A percentile compares a stretch with the other conserved stretches of the same genome.
Evolutionary conservation across 148 eudicot species (phyloP).

Genomic region (Chenopodium berlandieri): DNA sequence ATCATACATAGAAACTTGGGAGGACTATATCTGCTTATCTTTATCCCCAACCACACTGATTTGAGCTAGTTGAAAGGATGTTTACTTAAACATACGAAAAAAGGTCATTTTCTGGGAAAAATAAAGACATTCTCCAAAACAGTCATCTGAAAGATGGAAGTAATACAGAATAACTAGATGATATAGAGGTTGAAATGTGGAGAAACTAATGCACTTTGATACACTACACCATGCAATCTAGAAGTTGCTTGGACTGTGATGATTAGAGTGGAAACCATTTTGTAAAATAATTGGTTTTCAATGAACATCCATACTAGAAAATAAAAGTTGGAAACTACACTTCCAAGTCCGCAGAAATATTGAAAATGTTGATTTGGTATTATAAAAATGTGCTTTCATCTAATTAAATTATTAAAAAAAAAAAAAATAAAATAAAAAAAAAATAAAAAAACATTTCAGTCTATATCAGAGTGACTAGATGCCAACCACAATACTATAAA

Average conservation of each 20-base stretch:
- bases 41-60: neutral
- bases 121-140: neutral
- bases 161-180: neutral
- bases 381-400: neutral
- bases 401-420: neutral
- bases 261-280: too few relatives aligned
- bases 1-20: neutral
- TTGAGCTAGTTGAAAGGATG: neutral
- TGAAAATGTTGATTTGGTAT: neutral
- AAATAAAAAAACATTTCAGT: neutral
- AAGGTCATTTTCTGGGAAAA: neutral
- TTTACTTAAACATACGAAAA: neutral
- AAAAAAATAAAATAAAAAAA: too few relatives aligned
- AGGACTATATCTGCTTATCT: neutral
- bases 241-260: neutral
- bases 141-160: neutral
- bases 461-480: neutral
- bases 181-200: neutral
- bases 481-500: neutral
- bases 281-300: too few relatives aligned
- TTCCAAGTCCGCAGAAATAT: neutral
- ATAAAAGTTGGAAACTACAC: neutral
- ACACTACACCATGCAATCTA: neutral
- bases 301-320: neutral
- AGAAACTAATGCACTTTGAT: neutral